Base-by-base conservation (phyloP, 306 rosid genomes). In the Dalbergia cultrata region DNA sequence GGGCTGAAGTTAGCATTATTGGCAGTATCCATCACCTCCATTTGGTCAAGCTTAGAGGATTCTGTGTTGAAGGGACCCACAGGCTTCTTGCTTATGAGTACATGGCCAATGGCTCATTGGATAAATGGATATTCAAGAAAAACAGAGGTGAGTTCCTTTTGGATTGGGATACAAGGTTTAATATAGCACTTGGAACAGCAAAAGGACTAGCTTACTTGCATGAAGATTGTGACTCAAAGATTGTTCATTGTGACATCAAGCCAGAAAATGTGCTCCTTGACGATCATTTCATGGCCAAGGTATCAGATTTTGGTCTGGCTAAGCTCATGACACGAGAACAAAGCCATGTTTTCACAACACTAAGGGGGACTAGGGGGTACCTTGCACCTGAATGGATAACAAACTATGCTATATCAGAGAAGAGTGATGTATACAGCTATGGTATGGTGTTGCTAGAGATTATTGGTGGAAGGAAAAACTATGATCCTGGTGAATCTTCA, bases 321-420 rank as follows among this genome's bases (percentile, higher is more conserved):
- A 95, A 91, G 87, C 92, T 95, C 31, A 93, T 93, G 99, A 91
- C 86, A 11, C 68, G 91, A 53, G 95, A 95, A 79, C 97, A 95
- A 75, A 95, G 97, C 80, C 97, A 91, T 80, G 99, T 95, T 35
- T 93, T 95, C 70, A 93, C 99, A 21, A 95, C 97, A 10, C 75
- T 95, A 3, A 86, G 99, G 50, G 97, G 97, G 26, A 95, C 99
- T 0, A 81, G 97, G 31, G 97, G 99, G 7, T 93, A 95, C 80
- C 92, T 95, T 6, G 99, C 97, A 3, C 99, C 97, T 5, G 97
- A 95, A 65, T 95, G 97, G 99, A 93, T 95, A 85, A 95, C 97
- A 64, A 93, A 90, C 86, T 95, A 93, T 17, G 94, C 98, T 2
- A 95, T 95, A 81, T 92, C 97, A 62, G 97, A 95, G 92, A 95